Percentiles rank a stretch among this genome's conserved stretches.
These are phyloP conservation scores for Xerocomellus chrysenteron DNA, from an alignment of 768 basidiomycete species.

Conservation along the genomic window DNA sequence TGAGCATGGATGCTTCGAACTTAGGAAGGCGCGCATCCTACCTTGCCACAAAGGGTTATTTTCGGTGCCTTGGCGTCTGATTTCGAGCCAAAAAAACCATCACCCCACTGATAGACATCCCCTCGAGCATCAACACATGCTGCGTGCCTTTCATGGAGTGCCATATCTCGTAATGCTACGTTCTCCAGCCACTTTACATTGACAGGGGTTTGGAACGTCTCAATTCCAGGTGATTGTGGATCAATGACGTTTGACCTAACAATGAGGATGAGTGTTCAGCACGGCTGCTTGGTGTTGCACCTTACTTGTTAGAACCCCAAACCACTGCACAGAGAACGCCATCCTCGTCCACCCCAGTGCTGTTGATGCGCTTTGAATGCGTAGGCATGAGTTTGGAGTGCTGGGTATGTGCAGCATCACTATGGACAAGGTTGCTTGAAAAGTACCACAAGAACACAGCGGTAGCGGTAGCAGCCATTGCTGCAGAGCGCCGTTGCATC, in stretches of 20 bases:
- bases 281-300: neutral
- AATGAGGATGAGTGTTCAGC: neutral
- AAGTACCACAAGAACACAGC: constrained; percentile 41
- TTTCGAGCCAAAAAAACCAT: constrained; percentile 49
- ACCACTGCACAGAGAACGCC: constrained; percentile 49
- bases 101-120: constrained; percentile 85
- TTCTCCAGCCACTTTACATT: constrained; percentile 59
- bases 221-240: constrained; percentile 38
- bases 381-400: neutral
- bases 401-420: constrained; percentile 28
- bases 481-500: constrained; percentile 11
- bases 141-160: constrained; percentile 61
- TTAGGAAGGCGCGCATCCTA: constrained; percentile 23
- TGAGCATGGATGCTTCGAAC: neutral
- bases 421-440: constrained; percentile 34
- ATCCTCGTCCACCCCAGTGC: constrained; percentile 25
- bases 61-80: constrained; percentile 39
- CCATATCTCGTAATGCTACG: constrained; percentile 71
- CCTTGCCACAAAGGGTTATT: constrained; percentile 65
- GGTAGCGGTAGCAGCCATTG: constrained; percentile 22
- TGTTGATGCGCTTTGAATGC: constrained; percentile 13
- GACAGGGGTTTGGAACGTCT: constrained; percentile 49
- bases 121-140: constrained; percentile 79
- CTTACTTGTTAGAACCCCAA: constrained; percentile 78
- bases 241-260: constrained; percentile 48